These are phyloP conservation scores for Zygotorulaspora florentina DNA, from an alignment of 805 yeast species.

Conservation along the genomic window DNA sequence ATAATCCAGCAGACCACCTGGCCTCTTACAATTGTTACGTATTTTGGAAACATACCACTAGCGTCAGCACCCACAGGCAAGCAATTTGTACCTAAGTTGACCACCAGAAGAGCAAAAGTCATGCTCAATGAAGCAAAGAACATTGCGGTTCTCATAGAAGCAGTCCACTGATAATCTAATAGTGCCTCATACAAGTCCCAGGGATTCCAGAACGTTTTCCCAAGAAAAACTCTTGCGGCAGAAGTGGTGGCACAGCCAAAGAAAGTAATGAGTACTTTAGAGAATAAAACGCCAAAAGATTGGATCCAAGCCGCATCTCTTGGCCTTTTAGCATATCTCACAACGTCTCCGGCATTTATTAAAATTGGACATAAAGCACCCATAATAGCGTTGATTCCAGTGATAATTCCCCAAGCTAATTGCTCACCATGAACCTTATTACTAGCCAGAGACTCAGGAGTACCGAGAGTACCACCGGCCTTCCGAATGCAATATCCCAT, in stretches of 20 bases:
- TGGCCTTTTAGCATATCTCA: background rate
- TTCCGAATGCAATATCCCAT: background rate
- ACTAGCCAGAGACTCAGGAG: background rate
- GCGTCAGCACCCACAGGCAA: background rate
- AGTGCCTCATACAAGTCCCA: background rate
- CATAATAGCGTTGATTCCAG: background rate
- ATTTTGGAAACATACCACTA: background rate
- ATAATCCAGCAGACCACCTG: background rate
- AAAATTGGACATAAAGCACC: background rate
- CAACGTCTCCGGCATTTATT: background rate
- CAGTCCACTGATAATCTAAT: background rate
- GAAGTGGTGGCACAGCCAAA: background rate
- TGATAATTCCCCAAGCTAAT: background rate
- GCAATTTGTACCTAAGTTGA: background rate
- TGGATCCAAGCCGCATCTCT: background rate
- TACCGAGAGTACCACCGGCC: background rate
- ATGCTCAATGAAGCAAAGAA: background rate
- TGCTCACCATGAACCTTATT: background rate
- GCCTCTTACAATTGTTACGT: background rate
- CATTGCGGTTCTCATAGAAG: background rate
- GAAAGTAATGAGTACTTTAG: background rate
- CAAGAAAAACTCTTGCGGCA: background rate
- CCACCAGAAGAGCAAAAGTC: background rate
- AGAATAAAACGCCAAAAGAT: background rate
- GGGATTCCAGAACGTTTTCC: background rate